A percentile compares a stretch with the other conserved stretches of the same genome.
phyloP scores from a whole-genome alignment of 1,139 yeast species.

The Pichia kudriavzevii region DNA sequence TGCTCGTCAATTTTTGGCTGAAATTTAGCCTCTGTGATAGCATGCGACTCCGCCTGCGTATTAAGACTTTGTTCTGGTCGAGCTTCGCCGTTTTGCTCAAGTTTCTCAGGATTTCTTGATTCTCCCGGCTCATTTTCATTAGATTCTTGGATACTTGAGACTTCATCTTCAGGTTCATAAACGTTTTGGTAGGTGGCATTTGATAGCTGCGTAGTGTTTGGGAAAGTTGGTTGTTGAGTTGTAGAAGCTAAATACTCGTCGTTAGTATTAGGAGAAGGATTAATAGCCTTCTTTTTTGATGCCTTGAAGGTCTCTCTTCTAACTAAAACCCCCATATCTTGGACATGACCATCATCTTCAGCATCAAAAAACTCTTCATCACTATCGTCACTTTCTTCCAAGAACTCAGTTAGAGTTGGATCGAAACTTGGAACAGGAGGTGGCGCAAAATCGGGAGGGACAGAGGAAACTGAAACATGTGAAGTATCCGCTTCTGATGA shows the following conservation, averaged over 20 bases:
- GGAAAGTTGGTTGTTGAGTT: not conserved
- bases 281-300: conserved; percentile 3
- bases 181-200: not conserved
- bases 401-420: conserved; percentile 20
- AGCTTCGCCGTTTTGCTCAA: too few relatives aligned
- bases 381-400: conserved; percentile 52
- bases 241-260: conserved; percentile 8
- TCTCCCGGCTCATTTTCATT: too few relatives aligned
- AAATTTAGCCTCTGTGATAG: conserved; percentile 4
- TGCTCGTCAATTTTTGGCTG: conserved; percentile 14
- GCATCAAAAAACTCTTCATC: conserved; percentile 94
- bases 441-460: conserved; percentile 9
- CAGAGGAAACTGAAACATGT: not conserved
- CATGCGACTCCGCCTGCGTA: too few relatives aligned
- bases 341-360: conserved; percentile 55
- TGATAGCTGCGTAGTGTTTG: not conserved
- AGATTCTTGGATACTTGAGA: conserved; percentile 3
- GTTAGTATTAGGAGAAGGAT: too few relatives aligned
- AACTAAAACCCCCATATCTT: conserved; percentile 17
- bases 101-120: too few relatives aligned
- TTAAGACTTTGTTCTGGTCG: too few relatives aligned
- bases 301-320: conserved; percentile 13
- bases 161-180: not conserved
- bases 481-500: not conserved
- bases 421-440: conserved; percentile 14